Base-by-base conservation (phyloP, 352 stramenopile genomes). In the Blastocystis sp. region DNA sequence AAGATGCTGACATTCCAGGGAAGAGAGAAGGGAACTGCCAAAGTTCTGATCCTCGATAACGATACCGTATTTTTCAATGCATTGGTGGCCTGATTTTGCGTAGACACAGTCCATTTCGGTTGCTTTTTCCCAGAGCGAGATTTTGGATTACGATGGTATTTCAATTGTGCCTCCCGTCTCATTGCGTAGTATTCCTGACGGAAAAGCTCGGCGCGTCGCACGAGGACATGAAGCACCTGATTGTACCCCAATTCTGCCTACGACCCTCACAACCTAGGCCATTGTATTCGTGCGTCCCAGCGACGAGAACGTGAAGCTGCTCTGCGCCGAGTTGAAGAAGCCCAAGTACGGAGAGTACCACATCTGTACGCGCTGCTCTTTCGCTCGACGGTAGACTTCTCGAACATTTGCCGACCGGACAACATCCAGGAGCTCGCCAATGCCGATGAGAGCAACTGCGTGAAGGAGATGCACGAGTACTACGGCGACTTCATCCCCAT, bases 401-500 rank as follows among this genome's bases (percentile, higher is more conserved):
- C 94, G 52, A 98, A 98, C 80, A 97, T 98, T 81, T 98, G 59
- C 92, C 95, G 28, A 21, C 59, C 95, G 1, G 94, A 97, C 43
- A 90, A 97, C 57, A 92, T 99, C 17, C 92, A 97, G 89, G 92
- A 97, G n/a, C 91, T 99, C 66, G 96, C 96, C 0, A 94, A 98
- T 76, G 93, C 93, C 28, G 97, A 99, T 91, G 92, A 96, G 88
- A 93, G 95, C 62, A 95, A 98, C 89, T 90, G 96, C 61, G 94
- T 99, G 11, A 89, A 90, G 70, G 93, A 95, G 91, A 95, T 99
- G 19, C 96, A 99, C 90, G 97, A 99, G 91, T 98, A 98, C 90
- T 99, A 98, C 91, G 97, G 94, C 11, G 97, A 99, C 91, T 99
- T 96, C 90, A 91, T 98, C 68, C 95, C 96, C 11, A 94, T 99